Evolutionary conservation across 176 grass and related monocot species (phyloP), one percentile per base, ranked within the genome.

Genomic region (Oryza glumipatula): DNA sequence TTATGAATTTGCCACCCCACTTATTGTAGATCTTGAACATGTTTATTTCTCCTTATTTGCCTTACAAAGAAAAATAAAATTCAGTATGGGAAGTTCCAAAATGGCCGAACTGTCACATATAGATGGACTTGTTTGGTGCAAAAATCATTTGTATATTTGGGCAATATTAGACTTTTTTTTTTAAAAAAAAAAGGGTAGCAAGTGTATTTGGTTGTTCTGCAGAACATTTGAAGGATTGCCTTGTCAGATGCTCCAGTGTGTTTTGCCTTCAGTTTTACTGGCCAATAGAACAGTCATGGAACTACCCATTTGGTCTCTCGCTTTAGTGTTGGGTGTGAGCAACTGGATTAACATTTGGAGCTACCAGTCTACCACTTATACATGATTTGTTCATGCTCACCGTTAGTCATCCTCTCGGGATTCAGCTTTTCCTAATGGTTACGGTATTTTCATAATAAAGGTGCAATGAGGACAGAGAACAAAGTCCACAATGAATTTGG

Each of bases 211-310:
- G 35, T 2, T 36, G 35, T 36, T 2, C 35, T 36, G 35, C 35
- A 3, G 35, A 36, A 36, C 35, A 36, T 4, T 36, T 36, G 35
- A 36, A 36, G 38, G 56, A 74, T 21, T 17, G 9, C 9, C 16
- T 32, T 11, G 19, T n/a, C 1, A 9, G 56, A 64, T 73, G 5
- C 17, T 8, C 56, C 19, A 5, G n/a, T 2, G 8, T n/a, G 7
- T 48, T 65, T 83, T 74, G 0, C 17, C 81, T 71, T 73, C 0
- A 74, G 6, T 74, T n/a, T 74, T 75, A 16, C 11, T 51, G 41
- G 4, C 4, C 26, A 66, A 6, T 35, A 36, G 41, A 74, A 23
- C 36, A 48, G 7, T 74, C 45, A 16, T 15, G 4, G 35, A 36
- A 36, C 35, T 61, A 71, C n/a, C 10, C 11, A 9, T 23, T 23